phyloP scores from a whole-genome alignment of 2,329 filamentous ascomycete species.

The Cladosporium oxysporum region DNA sequence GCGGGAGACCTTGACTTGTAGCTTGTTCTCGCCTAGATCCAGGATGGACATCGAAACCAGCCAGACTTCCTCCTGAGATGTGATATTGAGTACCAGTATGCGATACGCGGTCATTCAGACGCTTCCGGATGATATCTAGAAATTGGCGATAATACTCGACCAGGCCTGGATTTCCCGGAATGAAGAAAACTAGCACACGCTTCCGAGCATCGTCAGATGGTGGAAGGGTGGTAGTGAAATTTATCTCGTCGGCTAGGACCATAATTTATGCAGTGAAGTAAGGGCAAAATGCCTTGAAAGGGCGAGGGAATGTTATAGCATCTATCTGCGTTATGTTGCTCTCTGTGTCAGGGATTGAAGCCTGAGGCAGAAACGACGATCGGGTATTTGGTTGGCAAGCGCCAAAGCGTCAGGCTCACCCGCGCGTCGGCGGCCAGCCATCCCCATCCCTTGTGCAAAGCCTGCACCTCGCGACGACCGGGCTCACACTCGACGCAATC shows the following conservation, averaged over 20 bases:
- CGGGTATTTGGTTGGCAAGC: background rate
- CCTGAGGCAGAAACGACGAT: background rate
- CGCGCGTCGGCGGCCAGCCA: background rate
- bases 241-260: constrained; percentile 3
- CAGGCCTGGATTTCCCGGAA: constrained; percentile 76
- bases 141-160: constrained; percentile 73
- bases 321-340: background rate
- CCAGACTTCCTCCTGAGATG: constrained; percentile 44
- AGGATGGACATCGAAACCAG: constrained; percentile 44
- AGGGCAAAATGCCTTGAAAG: background rate
- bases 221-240: background rate
- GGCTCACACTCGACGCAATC: background rate
- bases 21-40: constrained; percentile 22
- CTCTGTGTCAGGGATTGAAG: background rate
- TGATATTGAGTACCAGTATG: constrained; percentile 44
- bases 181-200: constrained; percentile 63
- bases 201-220: background rate
- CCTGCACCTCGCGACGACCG: constrained; percentile 2
- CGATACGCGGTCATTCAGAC: background rate
- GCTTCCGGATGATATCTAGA: constrained; percentile 56
- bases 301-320: background rate
- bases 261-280: background rate
- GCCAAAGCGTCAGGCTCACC: background rate
- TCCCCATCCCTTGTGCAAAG: background rate
- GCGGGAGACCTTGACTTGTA: constrained; percentile 1